phyloP scores from a whole-genome alignment of 129 eudicot genomes.

The Flaveria sonorensis region DNA sequence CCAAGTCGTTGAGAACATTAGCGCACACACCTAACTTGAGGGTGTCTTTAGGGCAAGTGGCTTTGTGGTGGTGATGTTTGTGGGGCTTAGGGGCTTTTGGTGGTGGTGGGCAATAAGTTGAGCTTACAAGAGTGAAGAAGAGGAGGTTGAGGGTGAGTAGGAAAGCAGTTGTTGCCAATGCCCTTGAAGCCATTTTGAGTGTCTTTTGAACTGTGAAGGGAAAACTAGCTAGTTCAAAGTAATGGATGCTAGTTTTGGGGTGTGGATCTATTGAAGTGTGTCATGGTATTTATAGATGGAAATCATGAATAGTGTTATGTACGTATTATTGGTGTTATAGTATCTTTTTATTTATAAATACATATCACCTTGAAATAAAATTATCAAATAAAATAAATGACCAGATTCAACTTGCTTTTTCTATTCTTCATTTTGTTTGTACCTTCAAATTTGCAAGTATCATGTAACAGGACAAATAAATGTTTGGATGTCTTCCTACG shows the following conservation, averaged over 20 bases:
- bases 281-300: constrained; percentile 39
- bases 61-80: constrained; percentile 30
- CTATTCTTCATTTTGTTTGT: background rate
- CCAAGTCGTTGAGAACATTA: constrained; percentile 42
- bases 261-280: constrained; percentile 20
- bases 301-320: background rate
- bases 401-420: background rate
- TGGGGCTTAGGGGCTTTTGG: constrained; percentile 35
- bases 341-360: no score
- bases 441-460: background rate
- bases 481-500: background rate
- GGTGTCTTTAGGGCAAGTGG: constrained; percentile 58
- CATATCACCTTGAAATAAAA: background rate
- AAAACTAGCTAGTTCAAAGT: background rate
- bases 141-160: constrained; percentile 52
- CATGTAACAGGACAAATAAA: background rate
- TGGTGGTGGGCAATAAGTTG: constrained; percentile 50
- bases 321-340: background rate
- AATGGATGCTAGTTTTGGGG: constrained; percentile 9
- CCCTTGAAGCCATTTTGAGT: constrained; percentile 44
- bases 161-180: constrained; percentile 42
- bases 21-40: constrained; percentile 68
- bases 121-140: constrained; percentile 55
- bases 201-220: constrained; percentile 2
- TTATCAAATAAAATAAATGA: background rate